These are phyloP conservation scores for Gamarada debralockiae DNA, from an alignment of 495 filamentous ascomycete genomes.

Conservation along the genomic window DNA sequence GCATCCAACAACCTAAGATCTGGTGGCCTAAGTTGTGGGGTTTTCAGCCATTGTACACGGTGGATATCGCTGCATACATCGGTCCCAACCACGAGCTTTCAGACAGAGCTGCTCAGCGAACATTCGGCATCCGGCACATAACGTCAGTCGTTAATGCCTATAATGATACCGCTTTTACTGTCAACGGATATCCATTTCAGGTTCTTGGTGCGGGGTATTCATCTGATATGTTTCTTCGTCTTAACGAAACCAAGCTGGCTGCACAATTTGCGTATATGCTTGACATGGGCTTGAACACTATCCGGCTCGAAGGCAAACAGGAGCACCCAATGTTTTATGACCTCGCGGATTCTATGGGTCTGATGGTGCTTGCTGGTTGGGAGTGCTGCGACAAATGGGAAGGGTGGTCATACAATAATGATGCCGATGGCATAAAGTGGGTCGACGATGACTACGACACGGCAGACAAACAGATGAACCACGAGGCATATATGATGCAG, in stretches of 20 bases:
- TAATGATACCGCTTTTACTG: background rate
- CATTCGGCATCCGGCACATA: background rate
- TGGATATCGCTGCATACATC: background rate
- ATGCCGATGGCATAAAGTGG: background rate
- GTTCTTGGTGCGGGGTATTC: background rate
- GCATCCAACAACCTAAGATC: background rate
- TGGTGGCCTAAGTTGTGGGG: background rate
- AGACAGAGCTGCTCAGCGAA: background rate
- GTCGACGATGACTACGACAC: background rate
- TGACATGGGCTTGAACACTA: background rate
- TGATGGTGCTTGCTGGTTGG: background rate
- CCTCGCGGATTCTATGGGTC: background rate
- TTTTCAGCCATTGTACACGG: background rate
- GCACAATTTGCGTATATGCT: background rate
- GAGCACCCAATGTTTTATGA: background rate
- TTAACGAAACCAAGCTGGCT: background rate
- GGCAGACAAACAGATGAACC: background rate
- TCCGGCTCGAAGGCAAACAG: background rate
- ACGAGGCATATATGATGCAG: background rate
- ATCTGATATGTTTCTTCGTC: background rate
- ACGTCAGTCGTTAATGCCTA: background rate
- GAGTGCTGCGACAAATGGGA: background rate
- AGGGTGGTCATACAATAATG: background rate
- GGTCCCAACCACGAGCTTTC: background rate
- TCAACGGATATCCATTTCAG: background rate